A percentile compares a stretch with the other conserved stretches of the same genome.
Conservation (phyloP, 169 alveolate genomes). For the Plasmodium coatneyi region DNA sequence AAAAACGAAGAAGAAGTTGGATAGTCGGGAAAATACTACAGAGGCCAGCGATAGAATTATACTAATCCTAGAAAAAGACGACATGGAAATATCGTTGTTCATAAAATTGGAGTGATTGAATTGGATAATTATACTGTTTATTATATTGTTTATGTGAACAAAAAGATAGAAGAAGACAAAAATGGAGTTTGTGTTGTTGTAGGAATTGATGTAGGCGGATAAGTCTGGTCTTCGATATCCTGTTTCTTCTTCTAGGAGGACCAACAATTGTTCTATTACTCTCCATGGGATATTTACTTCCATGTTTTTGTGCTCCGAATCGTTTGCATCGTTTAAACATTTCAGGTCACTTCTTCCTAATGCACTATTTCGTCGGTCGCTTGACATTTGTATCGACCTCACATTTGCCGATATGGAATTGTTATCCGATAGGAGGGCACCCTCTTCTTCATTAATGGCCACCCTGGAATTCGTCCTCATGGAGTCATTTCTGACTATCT, state of each 20-base stretch:
- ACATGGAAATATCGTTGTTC: slow-evolving; percentile 49
- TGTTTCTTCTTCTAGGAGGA: slow-evolving; percentile 69
- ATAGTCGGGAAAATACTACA: slow-evolving; percentile 29
- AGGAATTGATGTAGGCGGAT: slow-evolving; percentile 55
- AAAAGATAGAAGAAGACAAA: slow-evolving; percentile 59
- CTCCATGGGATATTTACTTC: slow-evolving; percentile 72
- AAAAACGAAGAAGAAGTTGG: slow-evolving; percentile 53
- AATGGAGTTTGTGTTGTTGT: slow-evolving; percentile 36
- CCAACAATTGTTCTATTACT: slow-evolving; percentile 56
- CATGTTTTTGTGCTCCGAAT: slow-evolving; percentile 51
- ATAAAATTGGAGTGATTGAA: slow-evolving; percentile 54
- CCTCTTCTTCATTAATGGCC: slow-evolving; percentile 6
- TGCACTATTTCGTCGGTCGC: slow-evolving; percentile 44
- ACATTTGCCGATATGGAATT: slow-evolving; percentile 23
- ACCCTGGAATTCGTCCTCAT: slow-evolving; percentile 18
- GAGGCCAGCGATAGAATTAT: slow-evolving; percentile 57
- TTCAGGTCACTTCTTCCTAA: slow-evolving; percentile 37
- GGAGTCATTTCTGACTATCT: slow-evolving; percentile 25
- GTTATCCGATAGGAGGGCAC: not conserved
- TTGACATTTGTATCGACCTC: slow-evolving; percentile 65
- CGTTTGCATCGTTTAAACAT: slow-evolving; percentile 40
- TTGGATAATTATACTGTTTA: slow-evolving; percentile 54
- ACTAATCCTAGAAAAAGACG: slow-evolving; percentile 62
- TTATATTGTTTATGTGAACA: slow-evolving; percentile 62
- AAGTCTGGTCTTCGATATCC: slow-evolving; percentile 67